Evolutionary conservation across 768 basidiomycete genomes (phyloP).

Genomic region (Cyclocybe cylindracea): DNA sequence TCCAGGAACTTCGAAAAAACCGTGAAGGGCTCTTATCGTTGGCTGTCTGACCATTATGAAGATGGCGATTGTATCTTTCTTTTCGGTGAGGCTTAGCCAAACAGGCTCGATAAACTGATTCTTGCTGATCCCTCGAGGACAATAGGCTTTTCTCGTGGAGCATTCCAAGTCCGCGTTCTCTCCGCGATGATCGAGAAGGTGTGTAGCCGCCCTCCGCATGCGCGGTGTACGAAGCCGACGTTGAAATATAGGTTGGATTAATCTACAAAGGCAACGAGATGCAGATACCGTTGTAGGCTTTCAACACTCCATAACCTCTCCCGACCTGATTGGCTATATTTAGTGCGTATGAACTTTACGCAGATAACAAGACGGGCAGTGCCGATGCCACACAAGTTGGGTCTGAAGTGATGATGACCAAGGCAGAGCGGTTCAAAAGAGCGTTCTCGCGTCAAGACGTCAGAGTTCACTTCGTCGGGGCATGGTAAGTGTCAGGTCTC

Average conservation of each 20-base stretch:
- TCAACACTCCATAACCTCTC: neutral
- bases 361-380: neutral
- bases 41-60: slow-evolving; percentile 27
- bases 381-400: slow-evolving; percentile 2
- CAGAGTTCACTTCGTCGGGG: slow-evolving; percentile 44
- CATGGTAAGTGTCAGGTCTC: slow-evolving; percentile 29
- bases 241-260: neutral
- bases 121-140: too few species aligned
- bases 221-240: neutral
- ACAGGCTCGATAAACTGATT: too few species aligned
- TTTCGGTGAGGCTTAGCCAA: slow-evolving; percentile 22
- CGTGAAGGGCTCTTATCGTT: slow-evolving; percentile 26
- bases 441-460: slow-evolving; percentile 25
- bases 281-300: too few species aligned
- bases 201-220: too few species aligned
- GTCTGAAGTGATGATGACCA: neutral
- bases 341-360: slow-evolving; percentile 4
- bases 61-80: slow-evolving; percentile 26
- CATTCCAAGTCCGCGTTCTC: too few species aligned
- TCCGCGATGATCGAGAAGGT: too few species aligned
- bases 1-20: slow-evolving; percentile 30
- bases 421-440: neutral
- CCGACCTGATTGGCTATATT: neutral
- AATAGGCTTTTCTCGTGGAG: too few species aligned
- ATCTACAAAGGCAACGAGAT: slow-evolving; percentile 5